Evolutionary conservation across 495 filamentous ascomycete genomes (phyloP).

Genomic region (Barbatosphaeria neglecta): DNA sequence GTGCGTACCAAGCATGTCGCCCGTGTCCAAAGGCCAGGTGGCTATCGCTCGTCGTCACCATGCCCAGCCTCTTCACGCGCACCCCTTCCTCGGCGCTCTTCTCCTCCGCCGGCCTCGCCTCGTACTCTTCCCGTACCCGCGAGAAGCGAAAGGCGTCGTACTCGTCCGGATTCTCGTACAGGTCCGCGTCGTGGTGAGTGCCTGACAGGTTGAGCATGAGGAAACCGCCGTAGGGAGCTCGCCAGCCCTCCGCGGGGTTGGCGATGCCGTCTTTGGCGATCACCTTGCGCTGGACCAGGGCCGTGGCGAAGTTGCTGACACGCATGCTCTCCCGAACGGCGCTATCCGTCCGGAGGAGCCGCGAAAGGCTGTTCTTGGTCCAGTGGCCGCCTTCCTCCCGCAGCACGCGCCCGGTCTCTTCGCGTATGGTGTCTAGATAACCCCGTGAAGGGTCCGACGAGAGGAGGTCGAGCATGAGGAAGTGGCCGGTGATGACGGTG

Average conservation of each 20-base stretch:
- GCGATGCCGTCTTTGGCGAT: conserved; percentile 19
- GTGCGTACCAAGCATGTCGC: conserved; percentile 22
- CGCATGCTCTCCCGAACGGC: conserved; percentile 26
- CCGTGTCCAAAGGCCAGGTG: conserved; percentile 26
- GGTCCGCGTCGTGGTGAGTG: conserved; percentile 18
- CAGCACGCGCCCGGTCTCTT: conserved; percentile 20
- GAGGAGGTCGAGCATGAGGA: conserved; percentile 31
- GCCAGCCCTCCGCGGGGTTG: conserved; percentile 20
- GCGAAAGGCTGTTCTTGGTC: conserved; percentile 25
- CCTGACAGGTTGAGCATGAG: conserved; percentile 19
- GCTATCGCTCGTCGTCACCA: conserved; percentile 24
- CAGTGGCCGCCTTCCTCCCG: conserved; percentile 19
- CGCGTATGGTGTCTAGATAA: conserved; percentile 20
- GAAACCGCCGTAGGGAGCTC: conserved; percentile 15
- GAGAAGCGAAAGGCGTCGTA: conserved; percentile 24
- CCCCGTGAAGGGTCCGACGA: conserved; percentile 15
- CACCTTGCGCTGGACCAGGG: conserved; percentile 22
- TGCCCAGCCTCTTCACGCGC: conserved; percentile 14
- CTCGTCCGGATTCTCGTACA: conserved; percentile 16
- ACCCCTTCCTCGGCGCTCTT: conserved; percentile 13
- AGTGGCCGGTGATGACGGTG: conserved; percentile 29
- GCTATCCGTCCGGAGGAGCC: conserved; percentile 17
- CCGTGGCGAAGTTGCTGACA: conserved; percentile 15
- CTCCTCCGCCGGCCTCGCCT: conserved; percentile 10
- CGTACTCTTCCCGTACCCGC: conserved; percentile 15